Base-by-base conservation (phyloP, 2,329 filamentous ascomycete species). In the Venturia oleaginea region DNA sequence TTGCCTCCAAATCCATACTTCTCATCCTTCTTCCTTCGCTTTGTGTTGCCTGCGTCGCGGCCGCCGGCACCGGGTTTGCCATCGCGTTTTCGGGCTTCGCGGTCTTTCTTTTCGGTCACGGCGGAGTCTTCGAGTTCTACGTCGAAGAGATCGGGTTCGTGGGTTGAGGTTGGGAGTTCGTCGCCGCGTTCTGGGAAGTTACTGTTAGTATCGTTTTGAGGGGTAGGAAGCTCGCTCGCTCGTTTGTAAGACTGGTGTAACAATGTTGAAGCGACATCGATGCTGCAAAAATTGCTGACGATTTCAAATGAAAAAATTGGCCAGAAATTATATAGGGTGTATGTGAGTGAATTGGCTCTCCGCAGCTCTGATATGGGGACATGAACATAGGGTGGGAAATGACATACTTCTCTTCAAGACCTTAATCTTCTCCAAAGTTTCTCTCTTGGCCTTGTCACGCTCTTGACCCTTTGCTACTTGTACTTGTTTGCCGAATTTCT, bases 401-500 rank as follows among this genome's bases (percentile, higher is more conserved):
- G 15, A 84, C 91, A 70, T 84, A 97, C 93, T 99, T 81, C 92
- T 86, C 86, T 99, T 99, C 71, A 99, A 80, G 34, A 85, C 84
- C 78, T 92, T 92, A 73, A 99, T 97, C 83, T 97, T 97, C 70
- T 97, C 94, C 68, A 99, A 80, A 4, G 92, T 96, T 68, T 95
- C 90, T 71, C 86, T 87, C 87, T 97, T 97, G 73, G 87, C 88
- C 83, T 95, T 96, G 61, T 90, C 86, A 60, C 94, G 83, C 83
- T 99, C 93, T 79, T 97, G 93, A 76, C 96, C 79, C 81, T 96
- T 97, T 66, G 92, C 92, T 66, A 96, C 86, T 81, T 99, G 94
- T 63, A 97, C 94, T 76, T 96, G 91, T 81, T 99, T 99, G 75
- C 94, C 94, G 75, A 97, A 99, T 80, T 97, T 99, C 86, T 97